Evolutionary conservation across 306 rosid genomes (phyloP).

Genomic region (Cucumis cinereus): DNA sequence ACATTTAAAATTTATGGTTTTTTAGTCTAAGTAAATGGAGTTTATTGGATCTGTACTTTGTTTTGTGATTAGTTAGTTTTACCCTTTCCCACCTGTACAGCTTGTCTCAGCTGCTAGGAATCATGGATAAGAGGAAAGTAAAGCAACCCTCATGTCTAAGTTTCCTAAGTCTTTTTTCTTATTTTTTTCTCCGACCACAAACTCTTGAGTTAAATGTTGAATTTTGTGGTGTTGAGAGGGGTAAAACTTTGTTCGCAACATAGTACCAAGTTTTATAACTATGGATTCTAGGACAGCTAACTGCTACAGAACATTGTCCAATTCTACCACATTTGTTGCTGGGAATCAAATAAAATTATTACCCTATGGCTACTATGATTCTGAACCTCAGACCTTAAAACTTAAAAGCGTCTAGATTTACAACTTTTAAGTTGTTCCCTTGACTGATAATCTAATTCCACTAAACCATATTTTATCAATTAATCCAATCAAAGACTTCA

Average conservation of each 20-base stretch:
- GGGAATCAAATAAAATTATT: neutral
- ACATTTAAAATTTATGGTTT: too few species aligned
- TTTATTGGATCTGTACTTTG: neutral
- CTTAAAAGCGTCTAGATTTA: neutral
- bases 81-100: neutral
- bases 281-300: neutral
- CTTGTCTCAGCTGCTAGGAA: too few species aligned
- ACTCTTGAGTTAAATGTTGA: too few species aligned
- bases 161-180: too few species aligned
- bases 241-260: neutral
- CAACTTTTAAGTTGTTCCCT: neutral
- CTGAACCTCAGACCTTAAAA: neutral
- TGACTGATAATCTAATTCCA: neutral
- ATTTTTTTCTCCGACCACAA: too few species aligned
- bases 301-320: neutral
- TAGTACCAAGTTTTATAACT: neutral
- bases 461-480: neutral
- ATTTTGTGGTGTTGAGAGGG: neutral
- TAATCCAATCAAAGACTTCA: neutral
- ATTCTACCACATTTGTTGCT: neutral
- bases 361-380: neutral
- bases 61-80: neutral
- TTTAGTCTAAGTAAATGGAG: too few species aligned
- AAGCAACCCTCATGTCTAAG: too few species aligned
- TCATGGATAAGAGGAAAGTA: too few species aligned